These are phyloP conservation scores for Globisporangium orthogonon DNA, from an alignment of 352 stramenopile genomes.

Conservation along the genomic window DNA sequence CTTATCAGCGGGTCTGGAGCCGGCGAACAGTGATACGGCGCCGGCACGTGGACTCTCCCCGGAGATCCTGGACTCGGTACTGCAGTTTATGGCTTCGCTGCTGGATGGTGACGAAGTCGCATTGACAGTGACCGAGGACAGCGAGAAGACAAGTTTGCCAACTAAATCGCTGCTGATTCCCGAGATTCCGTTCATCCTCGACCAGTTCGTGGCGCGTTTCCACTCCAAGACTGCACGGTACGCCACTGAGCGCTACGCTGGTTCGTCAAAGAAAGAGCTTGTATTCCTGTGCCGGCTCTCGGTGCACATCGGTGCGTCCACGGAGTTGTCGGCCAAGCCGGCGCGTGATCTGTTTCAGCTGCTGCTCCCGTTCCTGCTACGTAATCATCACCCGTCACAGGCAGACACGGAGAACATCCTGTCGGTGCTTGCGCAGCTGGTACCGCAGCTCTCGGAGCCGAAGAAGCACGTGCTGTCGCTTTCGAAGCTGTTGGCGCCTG, in stretches of 20 bases:
- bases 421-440: conserved; percentile 64
- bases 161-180: conserved; percentile 33
- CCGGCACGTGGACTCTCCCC: conserved; percentile 44
- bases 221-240: conserved; percentile 76
- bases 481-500: conserved; percentile 67
- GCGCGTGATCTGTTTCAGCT: conserved; percentile 83
- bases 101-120: conserved; percentile 62
- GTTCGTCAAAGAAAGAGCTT: conserved; percentile 79
- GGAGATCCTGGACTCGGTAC: conserved; percentile 58
- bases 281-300: conserved; percentile 75
- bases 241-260: conserved; percentile 62
- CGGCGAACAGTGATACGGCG: conserved; percentile 14
- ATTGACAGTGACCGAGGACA: conserved; percentile 18
- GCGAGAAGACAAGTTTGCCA: neutral
- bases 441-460: conserved; percentile 62
- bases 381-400: conserved; percentile 68
- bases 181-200: conserved; percentile 72
- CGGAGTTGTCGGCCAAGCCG: conserved; percentile 12
- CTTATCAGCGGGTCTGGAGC: conserved; percentile 47
- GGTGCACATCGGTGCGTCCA: conserved; percentile 37
- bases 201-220: conserved; percentile 79
- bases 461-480: conserved; percentile 74
- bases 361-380: conserved; percentile 75
- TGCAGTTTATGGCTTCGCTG: conserved; percentile 75
- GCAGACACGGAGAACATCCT: conserved; percentile 83